Evolutionary conservation across 2,329 filamentous ascomycete species (phyloP).

Genomic region (Fusarium graminum): DNA sequence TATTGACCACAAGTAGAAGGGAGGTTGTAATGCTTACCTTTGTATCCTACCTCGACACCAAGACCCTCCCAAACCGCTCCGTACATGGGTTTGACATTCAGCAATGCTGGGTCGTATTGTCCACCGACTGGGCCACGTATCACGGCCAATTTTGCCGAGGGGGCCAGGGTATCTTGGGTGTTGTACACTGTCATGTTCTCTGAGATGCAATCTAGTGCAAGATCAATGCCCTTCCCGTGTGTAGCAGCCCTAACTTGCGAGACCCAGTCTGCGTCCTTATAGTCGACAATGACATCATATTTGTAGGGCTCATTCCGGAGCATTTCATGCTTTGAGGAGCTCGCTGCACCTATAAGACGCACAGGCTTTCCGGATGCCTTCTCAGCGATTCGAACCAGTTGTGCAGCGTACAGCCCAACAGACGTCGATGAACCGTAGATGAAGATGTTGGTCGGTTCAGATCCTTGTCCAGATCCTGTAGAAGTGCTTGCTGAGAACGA

Average conservation of each 20-base stretch:
- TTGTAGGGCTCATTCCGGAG: slow-evolving; percentile 53
- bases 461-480: accelerated
- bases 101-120: slow-evolving; percentile 36
- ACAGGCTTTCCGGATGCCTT: slow-evolving; percentile 23
- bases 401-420: slow-evolving; percentile 52
- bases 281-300: slow-evolving; percentile 57
- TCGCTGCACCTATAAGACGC: slow-evolving; percentile 51
- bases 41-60: slow-evolving; percentile 56
- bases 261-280: slow-evolving; percentile 53
- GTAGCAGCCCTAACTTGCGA: slow-evolving; percentile 47
- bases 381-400: slow-evolving; percentile 44
- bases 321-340: slow-evolving; percentile 42
- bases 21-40: slow-evolving; percentile 39
- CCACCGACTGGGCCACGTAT: slow-evolving; percentile 46
- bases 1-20: background rate
- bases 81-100: slow-evolving; percentile 54
- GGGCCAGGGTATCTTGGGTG: slow-evolving; percentile 47
- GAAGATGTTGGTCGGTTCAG: slow-evolving; percentile 38
- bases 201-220: slow-evolving; percentile 57
- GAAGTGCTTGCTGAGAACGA: slow-evolving; percentile 48
- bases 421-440: slow-evolving; percentile 54
- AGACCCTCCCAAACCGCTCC: slow-evolving; percentile 60
- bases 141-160: slow-evolving; percentile 45
- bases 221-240: slow-evolving; percentile 51
- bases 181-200: slow-evolving; percentile 54